phyloP scores from a whole-genome alignment of 73 alveolate genomes.

The Blepharisma stoltei region DNA sequence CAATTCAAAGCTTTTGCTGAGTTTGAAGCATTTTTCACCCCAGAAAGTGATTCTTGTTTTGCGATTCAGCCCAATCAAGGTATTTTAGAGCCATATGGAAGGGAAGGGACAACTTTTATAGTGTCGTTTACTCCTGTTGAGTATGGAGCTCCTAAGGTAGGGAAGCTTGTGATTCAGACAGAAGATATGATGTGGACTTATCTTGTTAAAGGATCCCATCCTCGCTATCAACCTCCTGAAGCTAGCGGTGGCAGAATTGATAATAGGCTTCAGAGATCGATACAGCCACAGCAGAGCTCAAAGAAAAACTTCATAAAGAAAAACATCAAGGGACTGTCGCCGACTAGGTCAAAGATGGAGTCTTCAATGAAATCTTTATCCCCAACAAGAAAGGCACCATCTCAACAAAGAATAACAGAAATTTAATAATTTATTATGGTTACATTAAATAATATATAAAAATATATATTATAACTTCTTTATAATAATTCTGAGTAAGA shows the following conservation, averaged over 20 bases:
- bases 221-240: slow-evolving; percentile 97
- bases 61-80: slow-evolving; percentile 92
- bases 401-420: too few relatives aligned
- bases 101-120: slow-evolving; percentile 94
- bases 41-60: slow-evolving; percentile 92
- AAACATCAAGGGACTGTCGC: slow-evolving; percentile 35
- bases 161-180: slow-evolving; percentile 88
- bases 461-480: too few relatives aligned
- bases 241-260: slow-evolving; percentile 72
- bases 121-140: slow-evolving; percentile 95
- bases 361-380: too few relatives aligned
- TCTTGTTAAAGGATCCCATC: slow-evolving; percentile 95
- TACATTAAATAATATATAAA: too few relatives aligned
- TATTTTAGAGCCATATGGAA: slow-evolving; percentile 90
- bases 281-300: slow-evolving; percentile 38
- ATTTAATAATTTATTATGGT: too few relatives aligned
- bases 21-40: slow-evolving; percentile 93
- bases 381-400: too few relatives aligned
- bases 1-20: slow-evolving; percentile 86
- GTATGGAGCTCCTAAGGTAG: slow-evolving; percentile 95
- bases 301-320: slow-evolving; percentile 30
- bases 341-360: slow-evolving; percentile 17
- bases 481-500: too few relatives aligned
- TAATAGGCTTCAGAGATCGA: slow-evolving; percentile 48
- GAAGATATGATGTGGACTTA: slow-evolving; percentile 98